phyloP scores from a whole-genome alignment of 805 yeast genomes.

The Hanseniaspora lindneri region DNA sequence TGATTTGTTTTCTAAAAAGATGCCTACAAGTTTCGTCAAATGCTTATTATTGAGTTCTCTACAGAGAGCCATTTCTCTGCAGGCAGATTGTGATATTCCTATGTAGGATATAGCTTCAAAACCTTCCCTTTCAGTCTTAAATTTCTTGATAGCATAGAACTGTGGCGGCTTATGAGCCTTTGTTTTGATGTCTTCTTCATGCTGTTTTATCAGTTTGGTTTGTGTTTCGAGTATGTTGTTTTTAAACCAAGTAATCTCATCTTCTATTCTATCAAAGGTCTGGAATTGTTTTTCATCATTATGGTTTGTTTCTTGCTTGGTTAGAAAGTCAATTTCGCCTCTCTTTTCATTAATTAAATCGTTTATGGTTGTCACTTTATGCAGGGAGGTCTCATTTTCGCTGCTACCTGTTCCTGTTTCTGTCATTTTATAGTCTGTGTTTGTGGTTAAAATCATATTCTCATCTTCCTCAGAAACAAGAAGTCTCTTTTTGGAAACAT shows the following conservation, averaged over 20 bases:
- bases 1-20: slow-evolving; percentile 73
- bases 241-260: neutral
- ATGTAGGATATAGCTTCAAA: slow-evolving; percentile 75
- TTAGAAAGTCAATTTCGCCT: slow-evolving; percentile 11
- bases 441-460: neutral
- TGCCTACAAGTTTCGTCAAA: slow-evolving; percentile 67
- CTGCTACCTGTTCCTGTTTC: neutral
- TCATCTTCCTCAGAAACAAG: slow-evolving; percentile 4
- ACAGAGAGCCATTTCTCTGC: slow-evolving; percentile 91
- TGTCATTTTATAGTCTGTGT: neutral
- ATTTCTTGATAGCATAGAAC: slow-evolving; percentile 82
- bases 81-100: slow-evolving; percentile 91
- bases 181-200: neutral
- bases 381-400: neutral
- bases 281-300: neutral
- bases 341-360: slow-evolving; percentile 4
- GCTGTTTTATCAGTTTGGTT: neutral
- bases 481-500: neutral
- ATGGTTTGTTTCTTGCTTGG: neutral
- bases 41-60: slow-evolving; percentile 73
- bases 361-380: slow-evolving; percentile 7
- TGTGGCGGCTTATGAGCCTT: slow-evolving; percentile 15
- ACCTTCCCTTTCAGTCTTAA: slow-evolving; percentile 86
- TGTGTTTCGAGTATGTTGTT: neutral
- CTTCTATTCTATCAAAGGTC: slow-evolving; percentile 1